These are phyloP conservation scores for Ehretia macrophylla DNA, from an alignment of 257 asterid genomes.

Conservation along the genomic window DNA sequence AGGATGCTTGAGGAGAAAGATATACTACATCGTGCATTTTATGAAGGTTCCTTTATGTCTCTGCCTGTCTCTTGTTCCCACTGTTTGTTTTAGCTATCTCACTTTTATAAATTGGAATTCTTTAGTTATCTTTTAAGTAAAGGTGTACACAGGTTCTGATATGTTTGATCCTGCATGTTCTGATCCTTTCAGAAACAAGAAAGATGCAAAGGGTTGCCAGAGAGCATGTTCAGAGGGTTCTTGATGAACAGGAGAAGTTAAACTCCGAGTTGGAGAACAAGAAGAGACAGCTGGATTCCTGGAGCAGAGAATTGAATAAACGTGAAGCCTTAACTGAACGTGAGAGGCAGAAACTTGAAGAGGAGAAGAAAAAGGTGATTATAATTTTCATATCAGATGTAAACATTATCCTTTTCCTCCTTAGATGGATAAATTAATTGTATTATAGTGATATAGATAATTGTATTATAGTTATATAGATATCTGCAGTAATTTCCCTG, in stretches of 20 bases:
- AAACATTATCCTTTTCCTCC: slow-evolving; percentile 3
- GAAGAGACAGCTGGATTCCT: slow-evolving; percentile 56
- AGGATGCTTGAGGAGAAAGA: slow-evolving; percentile 91
- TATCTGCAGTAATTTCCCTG: too few relatives aligned
- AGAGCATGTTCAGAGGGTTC: slow-evolving; percentile 60
- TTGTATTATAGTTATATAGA: background rate
- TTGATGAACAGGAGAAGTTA: slow-evolving; percentile 68
- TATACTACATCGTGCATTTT: slow-evolving; percentile 59
- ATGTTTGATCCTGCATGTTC: background rate
- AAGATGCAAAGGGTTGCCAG: slow-evolving; percentile 71
- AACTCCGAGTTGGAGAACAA: slow-evolving; percentile 60
- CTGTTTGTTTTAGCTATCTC: too few relatives aligned
- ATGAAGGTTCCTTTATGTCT: slow-evolving; percentile 50
- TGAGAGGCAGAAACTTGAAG: slow-evolving; percentile 80
- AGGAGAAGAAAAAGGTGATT: slow-evolving; percentile 66
- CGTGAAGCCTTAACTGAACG: slow-evolving; percentile 77
- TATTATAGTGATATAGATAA: background rate
- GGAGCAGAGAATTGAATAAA: slow-evolving; percentile 77
- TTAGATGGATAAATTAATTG: background rate
- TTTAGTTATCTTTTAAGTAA: background rate
- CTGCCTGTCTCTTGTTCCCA: background rate
- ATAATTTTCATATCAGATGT: slow-evolving; percentile 1
- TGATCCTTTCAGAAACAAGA: slow-evolving; percentile 50
- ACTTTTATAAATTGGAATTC: too few relatives aligned
- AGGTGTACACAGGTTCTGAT: background rate